Evolutionary conservation across 352 stramenopile genomes (phyloP), one percentile per base, ranked within the genome.

Genomic region (Phytophthora boehmeriae): DNA sequence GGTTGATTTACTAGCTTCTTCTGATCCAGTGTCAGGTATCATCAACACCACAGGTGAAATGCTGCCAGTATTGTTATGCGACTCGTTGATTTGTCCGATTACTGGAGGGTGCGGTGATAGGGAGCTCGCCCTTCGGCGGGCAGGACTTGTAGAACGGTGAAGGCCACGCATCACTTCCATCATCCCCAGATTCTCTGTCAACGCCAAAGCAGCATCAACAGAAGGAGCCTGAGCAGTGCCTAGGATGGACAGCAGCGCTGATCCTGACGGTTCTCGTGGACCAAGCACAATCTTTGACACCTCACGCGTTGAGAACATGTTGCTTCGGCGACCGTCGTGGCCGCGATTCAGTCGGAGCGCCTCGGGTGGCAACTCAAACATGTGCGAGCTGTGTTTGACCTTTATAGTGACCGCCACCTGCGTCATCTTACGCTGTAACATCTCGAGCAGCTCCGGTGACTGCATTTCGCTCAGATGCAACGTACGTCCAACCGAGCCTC

Each of bases 351-450:
- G 23, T 54, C 62, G 48, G 39, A 80, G 39, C 16, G 64, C 69
- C n/a, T 69, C 46, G 1, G 64, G 53, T 5, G 63, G 63, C 1
- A 66, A 42, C 43, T 76, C 66, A 19, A 66, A 27, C 5, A 73
- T 72, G 6, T 57, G 53, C 4, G 62, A 61, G 17, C 69, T 70
- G 43, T 81, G 77, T 32, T 80, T 75, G 3, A 88, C 51, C 57
- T 88, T 89, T 35, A 89, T 68, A 19, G 67, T 73, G 49, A 89
- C 76, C 5, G 78, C 73, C 3, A 88, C 76, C 17, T 89, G 77
- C 2, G 78, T 86, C 73, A 89, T 81, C 42, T 86, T 88, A 51
- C 85, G 83, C 53, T 89, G 80, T 14, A 89, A 48, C 39, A 69
- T 75, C 38, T 89, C 80, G 22, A 89, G 48, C 28, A 89, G 66